Base-by-base conservation (phyloP, 768 basidiomycete species). In the Suillus weaverae region DNA sequence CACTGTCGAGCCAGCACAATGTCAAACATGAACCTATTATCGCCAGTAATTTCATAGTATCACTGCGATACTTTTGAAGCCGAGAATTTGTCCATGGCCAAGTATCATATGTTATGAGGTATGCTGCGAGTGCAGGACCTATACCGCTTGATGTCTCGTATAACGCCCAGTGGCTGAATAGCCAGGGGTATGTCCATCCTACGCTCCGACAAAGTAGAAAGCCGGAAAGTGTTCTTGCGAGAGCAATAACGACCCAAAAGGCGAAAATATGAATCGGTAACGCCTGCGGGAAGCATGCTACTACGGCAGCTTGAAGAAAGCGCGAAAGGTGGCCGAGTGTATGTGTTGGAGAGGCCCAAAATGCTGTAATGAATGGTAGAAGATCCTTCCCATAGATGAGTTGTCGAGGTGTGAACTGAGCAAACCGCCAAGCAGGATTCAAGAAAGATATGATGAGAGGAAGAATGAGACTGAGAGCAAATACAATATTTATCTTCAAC, bases 131-230 rank as follows among this genome's bases (percentile, higher is more conserved):
- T 44, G 75, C 50, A 63, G 79, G 78, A 7, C 79, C 81, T 39
- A 77, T 77, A 53, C 81, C 80, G 6, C 74, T 70, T 18, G 71
- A 72, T 11, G 72, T 66, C 63, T 82, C 81, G 53, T 81, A 81
- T 3, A 80, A 68, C 14, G 77, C 74, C 68, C 75, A 81, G 66
- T 81, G 81, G 50, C 69, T 76, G 69, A 81, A 81, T 30, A 82
- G 50, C 11, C 36, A 63, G 5, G 81, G 81, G 44, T 74, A 73
- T 18, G 77, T 69, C 79, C 79, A 81, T 20, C 81, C 80, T 26
- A 74, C 66, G 50, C 74, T 66, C 9, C 72, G 68, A 22, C 68
- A 72, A 48, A 75, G 53, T 18, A 74, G 51, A 62, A 72, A 73
- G 35, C 70, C 69, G 18, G 61, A 4, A 36, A 70, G 50, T 32